Evolutionary conservation across 148 eudicot genomes (phyloP).

Genomic region (Polygonum aviculare): DNA sequence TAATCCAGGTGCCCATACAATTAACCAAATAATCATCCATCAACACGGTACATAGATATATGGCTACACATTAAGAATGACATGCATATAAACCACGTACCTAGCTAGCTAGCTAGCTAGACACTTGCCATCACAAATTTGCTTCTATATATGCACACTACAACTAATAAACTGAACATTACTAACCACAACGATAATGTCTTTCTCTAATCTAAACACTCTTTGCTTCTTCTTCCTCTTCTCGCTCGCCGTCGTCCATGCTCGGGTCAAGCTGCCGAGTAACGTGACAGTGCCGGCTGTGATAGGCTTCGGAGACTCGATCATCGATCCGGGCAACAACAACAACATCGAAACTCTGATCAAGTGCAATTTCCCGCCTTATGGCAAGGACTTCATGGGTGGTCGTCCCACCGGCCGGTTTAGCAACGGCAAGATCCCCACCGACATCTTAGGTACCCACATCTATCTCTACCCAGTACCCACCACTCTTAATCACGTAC

Average conservation of each 20-base stretch:
- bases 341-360: conserved; percentile 7
- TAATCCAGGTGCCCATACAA: too few relatives aligned
- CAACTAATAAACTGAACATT: background rate
- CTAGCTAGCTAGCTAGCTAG: background rate
- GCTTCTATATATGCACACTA: too few relatives aligned
- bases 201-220: background rate
- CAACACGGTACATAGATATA: background rate
- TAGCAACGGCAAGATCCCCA: conserved; percentile 11
- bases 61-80: background rate
- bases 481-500: background rate
- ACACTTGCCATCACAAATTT: background rate
- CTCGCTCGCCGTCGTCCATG: background rate
- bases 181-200: background rate
- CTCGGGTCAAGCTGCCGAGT: conserved; percentile 25
- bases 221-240: background rate
- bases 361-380: conserved; percentile 14
- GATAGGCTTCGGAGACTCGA: conserved; percentile 12
- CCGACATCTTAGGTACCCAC: conserved; percentile 12
- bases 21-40: background rate
- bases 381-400: conserved; percentile 13
- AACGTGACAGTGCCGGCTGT: conserved; percentile 14
- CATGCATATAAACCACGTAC: background rate
- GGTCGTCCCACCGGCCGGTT: conserved; percentile 15
- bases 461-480: background rate
- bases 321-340: conserved; percentile 17